Percentiles rank a stretch among this genome's conserved stretches.
Conservation (phyloP, 805 yeast species). For the Yarrowia keelungensis region DNA sequence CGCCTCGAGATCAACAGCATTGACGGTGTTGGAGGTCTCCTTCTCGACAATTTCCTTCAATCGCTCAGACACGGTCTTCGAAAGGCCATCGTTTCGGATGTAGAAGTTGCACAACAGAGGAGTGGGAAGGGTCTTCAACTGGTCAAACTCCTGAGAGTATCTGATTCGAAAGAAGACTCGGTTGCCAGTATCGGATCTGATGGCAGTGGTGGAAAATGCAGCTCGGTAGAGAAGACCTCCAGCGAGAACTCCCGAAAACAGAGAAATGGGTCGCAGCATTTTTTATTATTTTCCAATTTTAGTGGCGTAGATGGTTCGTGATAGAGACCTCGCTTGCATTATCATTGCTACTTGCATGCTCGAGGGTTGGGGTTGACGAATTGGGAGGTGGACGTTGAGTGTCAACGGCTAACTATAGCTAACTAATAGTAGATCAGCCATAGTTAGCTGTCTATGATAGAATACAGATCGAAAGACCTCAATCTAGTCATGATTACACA, state of each 20-base stretch:
- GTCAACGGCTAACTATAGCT: too few relatives aligned
- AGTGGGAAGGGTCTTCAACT: constrained; percentile 56
- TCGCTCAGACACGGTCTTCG: constrained; percentile 68
- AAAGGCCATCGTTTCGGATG: constrained; percentile 64
- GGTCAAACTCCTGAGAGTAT: constrained; percentile 65
- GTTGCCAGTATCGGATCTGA: constrained; percentile 45
- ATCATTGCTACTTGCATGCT: constrained; percentile 37
- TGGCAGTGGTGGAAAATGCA: constrained; percentile 23
- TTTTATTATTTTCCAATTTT: background rate
- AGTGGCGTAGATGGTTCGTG: constrained; percentile 15
- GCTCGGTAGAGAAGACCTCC: constrained; percentile 28
- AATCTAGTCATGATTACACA: background rate
- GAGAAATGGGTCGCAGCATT: constrained; percentile 32
- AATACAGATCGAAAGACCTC: too few relatives aligned
- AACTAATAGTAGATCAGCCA: too few relatives aligned
- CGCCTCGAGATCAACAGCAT: constrained; percentile 73
- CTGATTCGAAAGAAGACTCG: constrained; percentile 62
- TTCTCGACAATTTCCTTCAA: constrained; percentile 60
- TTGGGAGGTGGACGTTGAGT: too few relatives aligned
- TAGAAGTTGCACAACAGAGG: constrained; percentile 80
- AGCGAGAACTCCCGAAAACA: constrained; percentile 20
- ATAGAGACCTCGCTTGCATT: constrained; percentile 14
- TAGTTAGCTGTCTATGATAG: too few relatives aligned
- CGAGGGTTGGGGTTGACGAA: constrained; percentile 23
- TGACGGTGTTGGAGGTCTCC: constrained; percentile 60